phyloP scores from a whole-genome alignment of 768 basidiomycete genomes.

The Auricularia sp. region DNA sequence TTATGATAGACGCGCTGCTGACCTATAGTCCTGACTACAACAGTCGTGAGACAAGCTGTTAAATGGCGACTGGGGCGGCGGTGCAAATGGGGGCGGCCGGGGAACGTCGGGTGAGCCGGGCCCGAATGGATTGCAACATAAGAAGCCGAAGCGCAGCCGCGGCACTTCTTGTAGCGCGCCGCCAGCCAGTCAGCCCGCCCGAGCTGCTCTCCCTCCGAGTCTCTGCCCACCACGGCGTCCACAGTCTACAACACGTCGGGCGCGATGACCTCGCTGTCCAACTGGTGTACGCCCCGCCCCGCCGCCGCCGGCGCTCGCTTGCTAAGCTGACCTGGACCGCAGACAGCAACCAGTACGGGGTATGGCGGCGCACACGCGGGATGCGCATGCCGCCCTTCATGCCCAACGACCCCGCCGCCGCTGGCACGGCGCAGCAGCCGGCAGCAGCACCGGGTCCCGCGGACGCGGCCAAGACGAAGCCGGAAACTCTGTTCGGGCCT shows the following conservation, averaged over 20 bases:
- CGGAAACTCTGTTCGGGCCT: conserved; percentile 83
- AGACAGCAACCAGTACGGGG: conserved; percentile 43
- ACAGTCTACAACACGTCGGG: neutral
- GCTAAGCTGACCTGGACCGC: neutral
- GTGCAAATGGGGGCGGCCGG: too few species aligned
- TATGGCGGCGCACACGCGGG: conserved; percentile 50
- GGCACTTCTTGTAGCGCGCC: too few species aligned
- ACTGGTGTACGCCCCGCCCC: conserved; percentile 7
- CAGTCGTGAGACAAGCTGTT: too few species aligned
- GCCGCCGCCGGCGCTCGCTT: neutral
- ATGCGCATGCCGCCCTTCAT: conserved; percentile 41
- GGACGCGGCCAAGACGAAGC: conserved; percentile 38
- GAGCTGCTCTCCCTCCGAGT: too few species aligned
- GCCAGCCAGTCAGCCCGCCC: too few species aligned
- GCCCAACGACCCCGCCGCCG: conserved; percentile 33
- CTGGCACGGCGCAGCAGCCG: conserved; percentile 21
- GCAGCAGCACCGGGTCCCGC: conserved; percentile 6
- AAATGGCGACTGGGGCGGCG: too few species aligned
- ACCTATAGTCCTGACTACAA: too few species aligned
- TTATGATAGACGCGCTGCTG: too few species aligned
- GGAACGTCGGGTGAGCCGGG: too few species aligned
- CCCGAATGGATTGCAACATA: too few species aligned
- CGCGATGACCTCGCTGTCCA: conserved; percentile 2
- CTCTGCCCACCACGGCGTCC: neutral
- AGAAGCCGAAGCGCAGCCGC: too few species aligned